phyloP scores from a whole-genome alignment of 306 rosid species.

The Aeschynomene evenia region DNA sequence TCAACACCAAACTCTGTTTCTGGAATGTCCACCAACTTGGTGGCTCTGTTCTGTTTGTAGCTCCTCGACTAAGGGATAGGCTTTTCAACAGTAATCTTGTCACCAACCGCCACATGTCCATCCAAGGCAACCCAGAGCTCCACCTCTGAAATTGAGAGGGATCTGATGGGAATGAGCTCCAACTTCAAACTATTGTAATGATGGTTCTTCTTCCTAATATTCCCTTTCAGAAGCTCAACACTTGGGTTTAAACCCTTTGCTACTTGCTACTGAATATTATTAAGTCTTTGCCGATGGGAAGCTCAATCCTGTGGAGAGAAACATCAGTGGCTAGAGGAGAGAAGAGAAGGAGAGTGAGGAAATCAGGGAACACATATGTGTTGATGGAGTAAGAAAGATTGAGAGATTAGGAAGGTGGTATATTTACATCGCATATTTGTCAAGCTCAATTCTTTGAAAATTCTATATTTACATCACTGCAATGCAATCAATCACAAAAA shows the following conservation, averaged over 20 bases:
- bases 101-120: neutral
- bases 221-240: neutral
- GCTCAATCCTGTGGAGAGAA: neutral
- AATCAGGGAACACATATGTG: too few species aligned
- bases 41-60: neutral
- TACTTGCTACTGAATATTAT: neutral
- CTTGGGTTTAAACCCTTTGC: neutral
- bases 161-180: too few species aligned
- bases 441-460: too few species aligned
- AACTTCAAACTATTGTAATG: neutral
- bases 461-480: too few species aligned
- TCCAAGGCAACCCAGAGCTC: neutral
- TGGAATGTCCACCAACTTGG: constrained; percentile 29
- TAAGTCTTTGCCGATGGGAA: too few species aligned
- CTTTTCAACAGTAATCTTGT: neutral
- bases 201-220: neutral
- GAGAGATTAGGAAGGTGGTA: too few species aligned
- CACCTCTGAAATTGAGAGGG: neutral
- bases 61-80: neutral
- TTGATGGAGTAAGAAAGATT: too few species aligned
- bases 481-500: too few species aligned
- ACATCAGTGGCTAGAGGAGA: neutral
- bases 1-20: constrained; percentile 16
- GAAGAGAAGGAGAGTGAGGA: neutral
- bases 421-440: too few species aligned